These are phyloP conservation scores for Myrica gale DNA, from an alignment of 306 rosid species.

Conservation along the genomic window DNA sequence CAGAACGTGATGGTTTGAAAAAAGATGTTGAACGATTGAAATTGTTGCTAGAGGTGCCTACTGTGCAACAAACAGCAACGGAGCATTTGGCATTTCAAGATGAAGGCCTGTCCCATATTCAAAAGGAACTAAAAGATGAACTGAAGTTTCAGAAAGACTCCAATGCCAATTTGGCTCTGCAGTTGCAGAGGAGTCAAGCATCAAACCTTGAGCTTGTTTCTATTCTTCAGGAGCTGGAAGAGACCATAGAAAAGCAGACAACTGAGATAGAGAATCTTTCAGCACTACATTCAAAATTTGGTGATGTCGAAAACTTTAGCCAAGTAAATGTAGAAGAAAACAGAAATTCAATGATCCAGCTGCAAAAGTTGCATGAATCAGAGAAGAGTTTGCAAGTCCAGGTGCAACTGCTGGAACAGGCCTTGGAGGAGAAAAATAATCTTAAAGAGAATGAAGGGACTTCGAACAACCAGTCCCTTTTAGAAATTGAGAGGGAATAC, in stretches of 20 bases:
- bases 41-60: slow-evolving; percentile 38
- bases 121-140: slow-evolving; percentile 61
- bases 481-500: slow-evolving; percentile 46
- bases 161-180: slow-evolving; percentile 64
- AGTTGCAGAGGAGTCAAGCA: slow-evolving; percentile 79
- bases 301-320: slow-evolving; percentile 45
- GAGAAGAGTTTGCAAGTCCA: slow-evolving; percentile 50
- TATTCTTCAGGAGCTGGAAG: slow-evolving; percentile 87
- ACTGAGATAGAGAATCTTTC: slow-evolving; percentile 60
- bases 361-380: slow-evolving; percentile 62
- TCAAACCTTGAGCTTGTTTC: slow-evolving; percentile 86
- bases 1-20: slow-evolving; percentile 48
- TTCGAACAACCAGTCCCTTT: slow-evolving; percentile 35
- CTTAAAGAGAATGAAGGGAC: slow-evolving; percentile 35
- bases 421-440: slow-evolving; percentile 53
- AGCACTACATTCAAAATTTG: slow-evolving; percentile 41
- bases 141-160: slow-evolving; percentile 73
- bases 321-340: slow-evolving; percentile 50
- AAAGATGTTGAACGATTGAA: slow-evolving; percentile 59
- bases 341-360: slow-evolving; percentile 40
- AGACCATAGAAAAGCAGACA: slow-evolving; percentile 65
- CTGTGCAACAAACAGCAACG: slow-evolving; percentile 32
- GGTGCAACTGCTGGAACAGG: slow-evolving; percentile 58
- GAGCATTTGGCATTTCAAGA: slow-evolving; percentile 43
- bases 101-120: slow-evolving; percentile 42